Conservation (phyloP, 306 rosid species). For the Ormosia emarginata region DNA sequence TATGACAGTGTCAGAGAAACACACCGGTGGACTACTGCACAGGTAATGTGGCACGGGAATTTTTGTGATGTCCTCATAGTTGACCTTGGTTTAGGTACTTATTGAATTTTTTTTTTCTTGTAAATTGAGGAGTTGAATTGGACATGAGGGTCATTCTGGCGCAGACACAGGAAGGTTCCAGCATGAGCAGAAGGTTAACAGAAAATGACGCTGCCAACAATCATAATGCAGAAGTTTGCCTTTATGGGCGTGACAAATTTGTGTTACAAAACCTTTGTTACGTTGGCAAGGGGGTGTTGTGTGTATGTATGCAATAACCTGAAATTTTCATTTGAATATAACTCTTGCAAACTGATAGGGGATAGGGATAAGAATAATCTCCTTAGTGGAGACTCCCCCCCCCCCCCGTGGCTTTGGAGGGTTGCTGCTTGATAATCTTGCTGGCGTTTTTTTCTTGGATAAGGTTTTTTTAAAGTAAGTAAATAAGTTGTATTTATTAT, state of each 20-base stretch:
- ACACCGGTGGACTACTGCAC: no score
- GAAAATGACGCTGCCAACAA: neutral
- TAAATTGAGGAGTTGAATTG: neutral
- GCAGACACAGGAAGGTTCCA: neutral
- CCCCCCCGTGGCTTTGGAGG: no score
- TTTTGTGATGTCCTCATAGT: neutral
- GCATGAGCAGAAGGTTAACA: neutral
- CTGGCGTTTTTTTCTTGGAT: no score
- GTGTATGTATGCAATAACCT: neutral
- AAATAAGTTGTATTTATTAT: no score
- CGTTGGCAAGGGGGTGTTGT: neutral
- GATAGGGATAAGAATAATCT: no score
- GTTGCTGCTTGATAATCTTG: no score
- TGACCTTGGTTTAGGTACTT: neutral
- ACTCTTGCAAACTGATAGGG: neutral
- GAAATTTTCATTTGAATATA: neutral
- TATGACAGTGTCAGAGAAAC: no score
- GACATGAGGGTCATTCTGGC: neutral
- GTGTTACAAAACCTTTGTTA: neutral
- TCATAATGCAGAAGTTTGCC: neutral
- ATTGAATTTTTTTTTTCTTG: no score
- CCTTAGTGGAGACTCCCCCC: no score
- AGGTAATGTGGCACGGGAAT: no score
- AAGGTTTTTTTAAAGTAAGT: no score
- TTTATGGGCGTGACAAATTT: neutral